These are phyloP conservation scores for Neospora caninum DNA, from an alignment of 169 alveolate genomes.

Conservation along the genomic window DNA sequence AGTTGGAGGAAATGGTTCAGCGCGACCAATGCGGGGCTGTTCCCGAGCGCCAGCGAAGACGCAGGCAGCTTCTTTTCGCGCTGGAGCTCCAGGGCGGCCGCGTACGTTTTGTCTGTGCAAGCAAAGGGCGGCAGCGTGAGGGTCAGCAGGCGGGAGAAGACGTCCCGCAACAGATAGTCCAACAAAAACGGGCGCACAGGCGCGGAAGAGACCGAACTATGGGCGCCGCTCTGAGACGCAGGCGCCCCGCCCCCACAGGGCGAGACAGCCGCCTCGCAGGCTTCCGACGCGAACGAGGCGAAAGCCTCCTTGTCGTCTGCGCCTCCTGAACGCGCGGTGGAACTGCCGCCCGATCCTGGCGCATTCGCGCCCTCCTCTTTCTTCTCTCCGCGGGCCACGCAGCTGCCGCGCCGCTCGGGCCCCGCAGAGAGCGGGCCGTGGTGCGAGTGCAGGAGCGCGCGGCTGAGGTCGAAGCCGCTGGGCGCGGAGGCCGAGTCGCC, in stretches of 20 bases:
- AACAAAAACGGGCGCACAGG: constrained; percentile 35
- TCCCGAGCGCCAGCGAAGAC: not conserved
- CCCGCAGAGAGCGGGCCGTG: not conserved
- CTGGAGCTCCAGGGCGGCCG: constrained; percentile 43
- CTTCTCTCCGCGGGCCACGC: not conserved
- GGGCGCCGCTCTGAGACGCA: not conserved
- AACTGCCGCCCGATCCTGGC: not conserved
- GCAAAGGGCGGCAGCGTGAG: constrained; percentile 36
- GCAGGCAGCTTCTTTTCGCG: not conserved
- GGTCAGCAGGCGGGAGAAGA: constrained; percentile 56
- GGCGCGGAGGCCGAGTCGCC: not conserved
- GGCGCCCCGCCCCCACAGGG: not conserved
- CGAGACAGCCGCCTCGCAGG: not conserved
- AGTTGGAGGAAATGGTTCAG: constrained; percentile 47
- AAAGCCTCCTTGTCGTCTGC: not conserved
- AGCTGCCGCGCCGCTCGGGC: not conserved
- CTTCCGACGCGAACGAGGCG: not conserved
- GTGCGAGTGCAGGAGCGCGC: not conserved
- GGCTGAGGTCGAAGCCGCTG: not conserved
- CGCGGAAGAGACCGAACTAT: not conserved
- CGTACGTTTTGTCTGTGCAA: not conserved
- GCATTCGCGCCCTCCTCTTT: not conserved
- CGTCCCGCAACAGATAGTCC: constrained; percentile 49
- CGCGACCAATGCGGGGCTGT: constrained; percentile 40
- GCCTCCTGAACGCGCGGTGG: not conserved